Percentiles rank a stretch among this genome's conserved stretches.
Conservation (phyloP, 2,329 filamentous ascomycete species). For the Ceratocystis smalleyi region DNA sequence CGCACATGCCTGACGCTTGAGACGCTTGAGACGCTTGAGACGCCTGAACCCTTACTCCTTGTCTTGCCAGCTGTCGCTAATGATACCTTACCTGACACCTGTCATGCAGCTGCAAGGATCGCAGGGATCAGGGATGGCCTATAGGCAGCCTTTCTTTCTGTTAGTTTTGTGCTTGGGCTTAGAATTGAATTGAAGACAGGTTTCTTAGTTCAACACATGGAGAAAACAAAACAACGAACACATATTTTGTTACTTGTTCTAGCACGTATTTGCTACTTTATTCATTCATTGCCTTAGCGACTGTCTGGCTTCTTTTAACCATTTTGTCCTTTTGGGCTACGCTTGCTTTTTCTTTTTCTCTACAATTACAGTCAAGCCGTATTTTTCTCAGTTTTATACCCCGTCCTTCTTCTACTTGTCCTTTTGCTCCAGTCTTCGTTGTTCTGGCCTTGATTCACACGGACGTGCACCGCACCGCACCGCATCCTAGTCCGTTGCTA, state of each 20-base stretch:
- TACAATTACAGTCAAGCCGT: not conserved
- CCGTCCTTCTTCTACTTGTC: not conserved
- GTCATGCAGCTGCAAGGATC: not conserved
- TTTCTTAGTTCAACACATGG: not conserved
- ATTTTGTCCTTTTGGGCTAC: not conserved
- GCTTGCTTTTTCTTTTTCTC: not conserved
- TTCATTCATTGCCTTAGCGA: not conserved
- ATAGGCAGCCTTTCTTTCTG: not conserved
- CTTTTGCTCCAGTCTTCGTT: not conserved
- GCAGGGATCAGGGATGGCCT: not conserved
- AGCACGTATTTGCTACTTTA: not conserved
- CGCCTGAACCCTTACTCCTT: no score
- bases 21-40: no score
- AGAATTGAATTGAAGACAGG: constrained; percentile 3
- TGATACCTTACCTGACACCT: not conserved
- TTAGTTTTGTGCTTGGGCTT: not conserved
- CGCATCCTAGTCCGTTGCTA: not conserved
- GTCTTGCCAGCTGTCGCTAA: not conserved
- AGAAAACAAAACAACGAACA: not conserved
- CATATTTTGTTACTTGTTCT: not conserved
- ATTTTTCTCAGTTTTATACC: not conserved
- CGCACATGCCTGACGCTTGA: no score
- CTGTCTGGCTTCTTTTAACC: not conserved
- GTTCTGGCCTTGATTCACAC: not conserved
- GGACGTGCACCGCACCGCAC: constrained; percentile 4